These are phyloP conservation scores for Sedum album DNA, from an alignment of 164 flowering plant genomes.

Conservation along the genomic window DNA sequence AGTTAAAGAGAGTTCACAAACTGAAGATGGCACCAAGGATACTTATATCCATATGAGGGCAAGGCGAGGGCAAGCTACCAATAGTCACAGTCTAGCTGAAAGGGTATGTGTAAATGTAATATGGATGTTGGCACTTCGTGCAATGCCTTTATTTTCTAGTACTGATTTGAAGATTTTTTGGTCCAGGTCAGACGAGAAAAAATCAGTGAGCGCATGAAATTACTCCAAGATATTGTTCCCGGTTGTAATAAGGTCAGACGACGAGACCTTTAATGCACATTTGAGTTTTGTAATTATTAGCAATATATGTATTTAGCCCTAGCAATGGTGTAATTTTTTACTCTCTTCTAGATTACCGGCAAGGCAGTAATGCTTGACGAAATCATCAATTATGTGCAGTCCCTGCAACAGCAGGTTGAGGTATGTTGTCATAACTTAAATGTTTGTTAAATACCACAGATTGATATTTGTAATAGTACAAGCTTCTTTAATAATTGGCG, in stretches of 20 bases:
- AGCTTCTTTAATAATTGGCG: not conserved
- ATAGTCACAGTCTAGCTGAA: too few species aligned
- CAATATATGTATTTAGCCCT: too few species aligned
- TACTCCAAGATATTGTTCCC: constrained; percentile 96
- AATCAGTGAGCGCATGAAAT: too few species aligned
- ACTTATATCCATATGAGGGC: constrained; percentile 88
- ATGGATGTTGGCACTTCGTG: not conserved
- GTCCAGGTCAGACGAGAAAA: constrained; percentile 89
- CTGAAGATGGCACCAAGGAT: constrained; percentile 55
- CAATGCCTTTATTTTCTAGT: not conserved
- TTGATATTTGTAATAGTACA: not conserved
- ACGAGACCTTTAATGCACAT: not conserved
- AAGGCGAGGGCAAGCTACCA: constrained; percentile 91
- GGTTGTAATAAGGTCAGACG: constrained; percentile 84
- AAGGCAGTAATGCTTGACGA: constrained; percentile 98
- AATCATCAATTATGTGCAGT: constrained; percentile 96
- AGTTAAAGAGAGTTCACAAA: constrained; percentile 42
- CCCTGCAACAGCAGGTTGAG: constrained; percentile 96
- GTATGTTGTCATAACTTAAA: constrained; percentile 29
- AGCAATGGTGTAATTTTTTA: too few species aligned
- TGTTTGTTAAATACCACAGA: not conserved
- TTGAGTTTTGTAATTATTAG: too few species aligned
- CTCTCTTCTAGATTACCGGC: constrained; percentile 67
- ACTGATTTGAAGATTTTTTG: constrained; percentile 15
- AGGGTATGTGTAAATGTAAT: constrained; percentile 40